Evolutionary conservation across 2,329 filamentous ascomycete genomes (phyloP).

Genomic region (Cytospora piceicola): DNA sequence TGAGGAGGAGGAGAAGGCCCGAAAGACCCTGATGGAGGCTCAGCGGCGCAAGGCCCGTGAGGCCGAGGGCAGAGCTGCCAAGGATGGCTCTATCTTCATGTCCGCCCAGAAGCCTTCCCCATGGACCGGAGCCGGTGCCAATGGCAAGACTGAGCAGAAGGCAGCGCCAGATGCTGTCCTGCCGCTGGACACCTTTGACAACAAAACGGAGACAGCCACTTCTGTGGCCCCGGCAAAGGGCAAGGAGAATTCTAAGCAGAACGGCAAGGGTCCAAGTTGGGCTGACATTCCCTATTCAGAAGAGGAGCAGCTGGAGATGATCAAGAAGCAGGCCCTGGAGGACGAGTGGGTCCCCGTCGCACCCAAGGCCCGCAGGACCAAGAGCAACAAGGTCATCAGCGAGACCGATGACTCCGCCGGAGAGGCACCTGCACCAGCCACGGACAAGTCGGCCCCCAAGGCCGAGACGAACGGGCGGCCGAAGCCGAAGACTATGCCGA

Average conservation of each 20-base stretch:
- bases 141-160: constrained; percentile 49
- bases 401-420: constrained; percentile 34
- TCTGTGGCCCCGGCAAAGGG: constrained; percentile 41
- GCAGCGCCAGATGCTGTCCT: constrained; percentile 46
- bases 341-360: constrained; percentile 64
- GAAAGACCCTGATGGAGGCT: constrained; percentile 76
- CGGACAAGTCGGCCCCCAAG: constrained; percentile 31
- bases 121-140: constrained; percentile 46
- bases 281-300: constrained; percentile 59
- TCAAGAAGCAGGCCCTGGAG: constrained; percentile 58
- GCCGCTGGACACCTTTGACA: constrained; percentile 63
- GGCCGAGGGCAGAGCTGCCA: constrained; percentile 79
- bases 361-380: constrained; percentile 47
- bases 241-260: constrained; percentile 41
- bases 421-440: constrained; percentile 32
- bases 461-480: constrained; percentile 38
- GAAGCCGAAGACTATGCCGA: constrained; percentile 43
- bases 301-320: constrained; percentile 64
- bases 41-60: constrained; percentile 82
- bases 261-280: constrained; percentile 49
- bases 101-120: constrained; percentile 47
- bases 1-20: constrained; percentile 77
- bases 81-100: constrained; percentile 72
- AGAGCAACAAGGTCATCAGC: constrained; percentile 45
- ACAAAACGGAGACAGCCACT: constrained; percentile 41